Base-by-base conservation (phyloP, 495 filamentous ascomycete species). In the Xylaria palmicola region DNA sequence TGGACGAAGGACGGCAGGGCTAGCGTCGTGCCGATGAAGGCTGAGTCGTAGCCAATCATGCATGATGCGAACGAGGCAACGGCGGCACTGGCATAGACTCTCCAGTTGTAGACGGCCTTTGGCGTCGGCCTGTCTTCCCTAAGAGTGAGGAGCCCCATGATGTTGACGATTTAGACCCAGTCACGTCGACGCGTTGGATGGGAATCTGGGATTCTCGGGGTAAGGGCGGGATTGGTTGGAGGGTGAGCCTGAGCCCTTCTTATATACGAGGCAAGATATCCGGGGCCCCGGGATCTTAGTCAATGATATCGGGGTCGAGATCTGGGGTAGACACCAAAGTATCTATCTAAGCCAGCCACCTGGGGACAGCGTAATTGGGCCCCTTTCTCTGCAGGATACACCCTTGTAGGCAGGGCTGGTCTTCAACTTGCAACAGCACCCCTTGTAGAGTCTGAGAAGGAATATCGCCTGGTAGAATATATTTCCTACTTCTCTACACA, bases 101-200 rank as follows among this genome's bases (percentile, higher is more conserved):
- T 77, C 87, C 87, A 91, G 76, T 91, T 91, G 81, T 90, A 91
- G 65, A 91, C 88, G 43, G 78, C 75, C 56, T 75, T 73, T 1
- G 86, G 86, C 65, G 87, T 88, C 29, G 85, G 84, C 69, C 84
- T 72, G 68, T 90, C 86, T 71, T 90, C 86, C 53, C 83, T 80
- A 47, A 87, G 72, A 20, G 75, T 73, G 60, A 88, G 77, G 64
- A 87, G 65, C 54, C 81, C 82, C 85, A 88, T 87, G 43, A 63
- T 80, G 71, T 17, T 7, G 43, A 27, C 34, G 40, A 20, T 26
- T 12, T n/a, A 40, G 43, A 12, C 56, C 43, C 15, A n/a, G 30
- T 50, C 43, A 49, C 22, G 24, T 29, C 40, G 15, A 41, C 1
- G 15, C 39, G n/a, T 17, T n/a, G n/a, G n/a, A n/a, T n/a, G n/a